Conservation (phyloP, 768 basidiomycete genomes). For the Lepiota brunneoincarnata region DNA sequence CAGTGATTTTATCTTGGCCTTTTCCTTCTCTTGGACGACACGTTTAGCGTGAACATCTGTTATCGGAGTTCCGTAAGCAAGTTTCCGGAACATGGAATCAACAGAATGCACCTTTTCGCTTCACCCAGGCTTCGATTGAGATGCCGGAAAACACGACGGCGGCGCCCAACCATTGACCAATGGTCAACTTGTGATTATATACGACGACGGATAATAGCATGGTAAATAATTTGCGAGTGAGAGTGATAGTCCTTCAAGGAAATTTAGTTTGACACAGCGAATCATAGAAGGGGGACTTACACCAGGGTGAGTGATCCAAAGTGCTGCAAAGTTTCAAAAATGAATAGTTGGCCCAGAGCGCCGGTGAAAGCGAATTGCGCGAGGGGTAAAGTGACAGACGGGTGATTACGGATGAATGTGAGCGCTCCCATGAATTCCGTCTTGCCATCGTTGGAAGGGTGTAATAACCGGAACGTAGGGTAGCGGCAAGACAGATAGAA, state of each 20-base stretch:
- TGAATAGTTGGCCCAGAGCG: slow-evolving; percentile 94
- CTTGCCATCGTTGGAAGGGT: slow-evolving; percentile 57
- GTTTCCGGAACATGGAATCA: slow-evolving; percentile 11
- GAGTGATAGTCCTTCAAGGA: slow-evolving; percentile 76
- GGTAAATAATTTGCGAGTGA: slow-evolving; percentile 96
- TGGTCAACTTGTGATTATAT: slow-evolving; percentile 81
- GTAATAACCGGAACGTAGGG: slow-evolving; percentile 81
- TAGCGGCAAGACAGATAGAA: slow-evolving; percentile 71
- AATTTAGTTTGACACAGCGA: slow-evolving; percentile 5
- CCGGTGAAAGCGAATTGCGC: slow-evolving; percentile 87
- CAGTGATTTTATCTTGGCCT: slow-evolving; percentile 75
- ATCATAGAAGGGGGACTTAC: slow-evolving; percentile 34
- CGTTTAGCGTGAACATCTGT: slow-evolving; percentile 79
- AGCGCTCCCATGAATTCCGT: slow-evolving; percentile 70
- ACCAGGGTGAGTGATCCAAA: slow-evolving; percentile 89
- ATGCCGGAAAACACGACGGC: slow-evolving; percentile 94
- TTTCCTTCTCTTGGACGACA: slow-evolving; percentile 80
- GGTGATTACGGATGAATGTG: slow-evolving; percentile 75
- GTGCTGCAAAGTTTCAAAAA: slow-evolving; percentile 92
- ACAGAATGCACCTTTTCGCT: slow-evolving; percentile 66
- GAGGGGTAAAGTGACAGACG: slow-evolving; percentile 68
- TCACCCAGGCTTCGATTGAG: slow-evolving; percentile 88
- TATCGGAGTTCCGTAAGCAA: slow-evolving; percentile 6
- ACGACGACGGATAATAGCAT: slow-evolving; percentile 95
- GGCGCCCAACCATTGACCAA: slow-evolving; percentile 92